Conservation (phyloP, 1,284 basidiomycete species). For the Hymenochaete sp. region DNA sequence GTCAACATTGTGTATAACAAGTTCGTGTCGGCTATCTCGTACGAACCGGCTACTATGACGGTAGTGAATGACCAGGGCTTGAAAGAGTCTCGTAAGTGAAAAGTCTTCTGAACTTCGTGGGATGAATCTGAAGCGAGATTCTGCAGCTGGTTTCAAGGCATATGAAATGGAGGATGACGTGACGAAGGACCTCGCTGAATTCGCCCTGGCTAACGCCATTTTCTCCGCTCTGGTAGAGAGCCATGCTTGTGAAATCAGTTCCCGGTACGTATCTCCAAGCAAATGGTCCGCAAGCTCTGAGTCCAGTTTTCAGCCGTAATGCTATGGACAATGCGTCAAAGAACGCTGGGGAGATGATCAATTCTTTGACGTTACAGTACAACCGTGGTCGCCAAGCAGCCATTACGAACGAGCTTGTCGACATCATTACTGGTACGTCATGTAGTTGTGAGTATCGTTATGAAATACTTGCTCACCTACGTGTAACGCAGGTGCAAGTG, state of each 20-base stretch:
- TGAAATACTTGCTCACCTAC: too few species aligned
- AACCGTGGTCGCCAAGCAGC: slow-evolving; percentile 99
- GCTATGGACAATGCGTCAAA: slow-evolving; percentile 99
- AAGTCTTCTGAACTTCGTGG: background rate
- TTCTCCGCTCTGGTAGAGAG: slow-evolving; percentile 92
- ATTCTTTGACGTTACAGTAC: slow-evolving; percentile 83
- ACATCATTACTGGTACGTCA: slow-evolving; percentile 88
- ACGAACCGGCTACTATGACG: slow-evolving; percentile 72
- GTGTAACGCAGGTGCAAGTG: too few species aligned
- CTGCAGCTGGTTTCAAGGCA: slow-evolving; percentile 71
- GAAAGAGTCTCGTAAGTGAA: slow-evolving; percentile 61
- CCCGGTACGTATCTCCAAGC: slow-evolving; percentile 46
- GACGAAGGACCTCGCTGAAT: slow-evolving; percentile 91
- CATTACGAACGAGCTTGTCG: slow-evolving; percentile 93
- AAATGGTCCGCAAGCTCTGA: background rate
- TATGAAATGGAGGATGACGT: slow-evolving; percentile 97
- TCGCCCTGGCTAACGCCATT: slow-evolving; percentile 94
- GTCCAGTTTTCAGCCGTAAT: slow-evolving; percentile 57
- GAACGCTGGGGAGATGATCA: slow-evolving; percentile 94
- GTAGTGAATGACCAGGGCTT: slow-evolving; percentile 78
- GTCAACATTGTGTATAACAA: slow-evolving; percentile 91
- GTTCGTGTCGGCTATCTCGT: slow-evolving; percentile 91
- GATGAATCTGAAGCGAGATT: too few species aligned
- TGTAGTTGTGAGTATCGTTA: too few species aligned
- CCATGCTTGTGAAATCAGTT: slow-evolving; percentile 91